phyloP scores from a whole-genome alignment of 495 filamentous ascomycete genomes.

The Penicillium lagena region DNA sequence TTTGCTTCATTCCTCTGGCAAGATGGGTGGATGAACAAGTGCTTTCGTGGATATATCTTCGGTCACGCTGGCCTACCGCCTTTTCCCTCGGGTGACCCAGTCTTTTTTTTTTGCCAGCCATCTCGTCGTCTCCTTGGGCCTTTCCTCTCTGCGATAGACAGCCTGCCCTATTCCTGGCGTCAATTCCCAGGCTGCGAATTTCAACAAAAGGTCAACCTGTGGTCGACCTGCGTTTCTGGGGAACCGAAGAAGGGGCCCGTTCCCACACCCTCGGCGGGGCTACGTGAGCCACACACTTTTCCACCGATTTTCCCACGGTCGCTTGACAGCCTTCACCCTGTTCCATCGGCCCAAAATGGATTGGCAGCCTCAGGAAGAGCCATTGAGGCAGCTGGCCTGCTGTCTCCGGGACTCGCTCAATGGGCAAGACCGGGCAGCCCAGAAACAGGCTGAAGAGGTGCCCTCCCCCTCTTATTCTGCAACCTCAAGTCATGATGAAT shows the following conservation, averaged over 20 bases:
- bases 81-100: too few species aligned
- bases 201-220: neutral
- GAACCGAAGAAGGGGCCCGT: constrained; percentile 14
- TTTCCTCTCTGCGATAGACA: too few species aligned
- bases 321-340: constrained; percentile 9
- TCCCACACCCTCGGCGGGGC: constrained; percentile 28
- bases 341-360: constrained; percentile 50
- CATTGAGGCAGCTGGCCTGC: constrained; percentile 78
- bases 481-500: neutral
- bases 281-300: constrained; percentile 24
- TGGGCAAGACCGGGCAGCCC: constrained; percentile 64
- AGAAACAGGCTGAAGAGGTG: constrained; percentile 69
- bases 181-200: constrained; percentile 1
- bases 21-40: too few species aligned
- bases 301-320: constrained; percentile 5
- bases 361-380: constrained; percentile 88
- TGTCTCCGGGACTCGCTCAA: constrained; percentile 91
- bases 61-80: too few species aligned
- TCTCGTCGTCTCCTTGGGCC: too few species aligned
- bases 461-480: neutral
- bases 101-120: neutral
- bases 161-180: neutral
- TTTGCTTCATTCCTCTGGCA: too few species aligned
- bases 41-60: too few species aligned
- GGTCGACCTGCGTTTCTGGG: constrained; percentile 11